These are phyloP conservation scores for Arthroderma sp. DNA, from an alignment of 2,329 filamentous ascomycete genomes.

Conservation along the genomic window DNA sequence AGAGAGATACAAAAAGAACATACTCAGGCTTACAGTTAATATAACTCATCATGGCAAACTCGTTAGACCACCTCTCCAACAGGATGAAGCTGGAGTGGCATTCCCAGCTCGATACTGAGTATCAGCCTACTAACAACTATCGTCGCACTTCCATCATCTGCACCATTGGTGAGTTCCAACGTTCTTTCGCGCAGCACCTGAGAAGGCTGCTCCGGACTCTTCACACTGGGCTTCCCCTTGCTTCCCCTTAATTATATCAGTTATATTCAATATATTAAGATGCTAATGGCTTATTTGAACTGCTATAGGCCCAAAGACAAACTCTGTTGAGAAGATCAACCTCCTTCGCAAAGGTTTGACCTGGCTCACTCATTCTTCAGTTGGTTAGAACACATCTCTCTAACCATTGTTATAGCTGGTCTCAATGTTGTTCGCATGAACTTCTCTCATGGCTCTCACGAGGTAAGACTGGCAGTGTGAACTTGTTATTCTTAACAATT, in stretches of 20 bases:
- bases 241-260: too few species aligned
- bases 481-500: neutral
- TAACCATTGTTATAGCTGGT: conserved; percentile 47
- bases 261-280: neutral
- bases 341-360: conserved; percentile 58
- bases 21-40: too few species aligned
- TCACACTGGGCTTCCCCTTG: too few species aligned
- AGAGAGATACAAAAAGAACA: too few species aligned
- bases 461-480: conserved; percentile 32
- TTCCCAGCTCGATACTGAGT: conserved; percentile 76
- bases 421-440: conserved; percentile 99
- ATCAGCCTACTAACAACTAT: conserved; percentile 75
- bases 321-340: conserved; percentile 95
- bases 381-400: neutral
- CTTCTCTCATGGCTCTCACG: conserved; percentile 90
- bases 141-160: conserved; percentile 97
- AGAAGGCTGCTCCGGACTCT: too few species aligned
- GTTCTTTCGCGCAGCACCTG: too few species aligned
- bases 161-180: conserved; percentile 61
- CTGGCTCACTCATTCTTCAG: neutral
- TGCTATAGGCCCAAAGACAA: conserved; percentile 74
- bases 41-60: conserved; percentile 49
- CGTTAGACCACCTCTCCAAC: conserved; percentile 75
- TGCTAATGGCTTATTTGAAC: neutral
- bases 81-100: conserved; percentile 61